A percentile compares a stretch with the other conserved stretches of the same genome.
Conservation (phyloP, 2,329 filamentous ascomycete species). For the Tolypocladium endophyticum region DNA sequence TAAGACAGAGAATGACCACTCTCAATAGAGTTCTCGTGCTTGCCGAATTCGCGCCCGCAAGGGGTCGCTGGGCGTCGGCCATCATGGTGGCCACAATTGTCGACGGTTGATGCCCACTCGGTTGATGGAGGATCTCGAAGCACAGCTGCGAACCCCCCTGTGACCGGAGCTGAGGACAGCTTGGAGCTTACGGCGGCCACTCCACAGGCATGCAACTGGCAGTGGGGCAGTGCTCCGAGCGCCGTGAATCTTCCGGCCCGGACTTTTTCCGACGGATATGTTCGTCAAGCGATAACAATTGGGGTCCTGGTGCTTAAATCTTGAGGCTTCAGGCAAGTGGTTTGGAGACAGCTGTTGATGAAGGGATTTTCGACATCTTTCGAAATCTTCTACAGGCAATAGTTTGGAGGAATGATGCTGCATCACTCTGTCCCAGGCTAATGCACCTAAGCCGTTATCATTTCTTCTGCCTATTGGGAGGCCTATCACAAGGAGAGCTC, state of each 20-base stretch:
- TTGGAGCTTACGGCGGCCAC: conserved; percentile 28
- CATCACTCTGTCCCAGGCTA: neutral
- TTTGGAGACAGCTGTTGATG: neutral
- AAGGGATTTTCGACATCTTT: too few species aligned
- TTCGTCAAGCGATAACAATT: neutral
- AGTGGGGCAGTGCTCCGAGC: conserved; percentile 2
- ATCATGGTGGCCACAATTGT: conserved; percentile 31
- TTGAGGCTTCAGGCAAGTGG: neutral
- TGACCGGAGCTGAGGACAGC: conserved; percentile 27
- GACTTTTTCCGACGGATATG: neutral
- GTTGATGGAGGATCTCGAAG: conserved; percentile 23
- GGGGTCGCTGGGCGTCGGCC: conserved; percentile 36
- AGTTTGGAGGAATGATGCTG: neutral
- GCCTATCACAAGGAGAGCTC: too few species aligned
- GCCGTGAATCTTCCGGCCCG: neutral
- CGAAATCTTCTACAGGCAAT: neutral
- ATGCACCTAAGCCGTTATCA: too few species aligned
- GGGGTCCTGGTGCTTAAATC: neutral
- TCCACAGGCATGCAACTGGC: neutral
- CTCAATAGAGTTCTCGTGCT: conserved; percentile 79
- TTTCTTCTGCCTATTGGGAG: too few species aligned
- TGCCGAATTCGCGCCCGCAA: conserved; percentile 69
- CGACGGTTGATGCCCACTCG: conserved; percentile 16
- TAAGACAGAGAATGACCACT: conserved; percentile 80
- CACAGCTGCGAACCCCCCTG: neutral